A percentile compares a stretch with the other conserved stretches of the same genome.
phyloP scores from a whole-genome alignment of 164 flowering plant genomes.

The Annona squamosa region DNA sequence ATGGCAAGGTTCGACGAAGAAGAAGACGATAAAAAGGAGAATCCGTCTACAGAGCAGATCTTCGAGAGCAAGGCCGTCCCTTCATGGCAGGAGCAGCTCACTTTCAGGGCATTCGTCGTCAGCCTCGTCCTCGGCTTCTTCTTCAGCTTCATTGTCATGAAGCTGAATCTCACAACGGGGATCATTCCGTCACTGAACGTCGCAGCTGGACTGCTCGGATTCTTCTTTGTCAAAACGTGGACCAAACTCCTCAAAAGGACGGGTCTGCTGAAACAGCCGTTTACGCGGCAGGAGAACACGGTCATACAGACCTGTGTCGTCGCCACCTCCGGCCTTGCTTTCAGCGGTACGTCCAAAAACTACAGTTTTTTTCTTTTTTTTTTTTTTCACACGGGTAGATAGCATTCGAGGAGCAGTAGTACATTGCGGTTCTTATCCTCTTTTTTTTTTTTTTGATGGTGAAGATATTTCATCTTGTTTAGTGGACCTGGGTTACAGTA shows the following conservation, averaged over 20 bases:
- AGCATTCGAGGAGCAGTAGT: no score
- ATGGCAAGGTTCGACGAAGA: conserved; percentile 1
- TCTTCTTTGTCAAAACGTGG: conserved; percentile 34
- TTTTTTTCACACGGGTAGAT: no score
- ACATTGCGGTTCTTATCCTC: no score
- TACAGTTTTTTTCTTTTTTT: not conserved
- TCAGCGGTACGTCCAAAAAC: conserved; percentile 35
- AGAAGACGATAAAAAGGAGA: not conserved
- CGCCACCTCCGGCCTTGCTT: conserved; percentile 59
- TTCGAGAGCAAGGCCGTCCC: conserved; percentile 33
- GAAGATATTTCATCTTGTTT: no score
- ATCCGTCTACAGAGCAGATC: conserved; percentile 18
- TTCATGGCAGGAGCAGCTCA: conserved; percentile 46
- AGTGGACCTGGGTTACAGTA: no score
- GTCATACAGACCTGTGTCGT: conserved; percentile 65
- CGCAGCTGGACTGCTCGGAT: conserved; percentile 60
- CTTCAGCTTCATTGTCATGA: conserved; percentile 51
- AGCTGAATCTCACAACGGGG: conserved; percentile 58
- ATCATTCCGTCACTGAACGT: conserved; percentile 61
- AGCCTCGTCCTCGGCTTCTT: conserved; percentile 34
- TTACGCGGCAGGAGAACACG: conserved; percentile 66
- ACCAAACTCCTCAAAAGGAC: conserved; percentile 22
- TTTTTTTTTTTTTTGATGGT: no score
- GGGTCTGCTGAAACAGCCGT: conserved; percentile 45
- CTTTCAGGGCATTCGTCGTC: conserved; percentile 34